Conservation (phyloP, 768 basidiomycete species). For the Macrolepiota albuminosa region DNA sequence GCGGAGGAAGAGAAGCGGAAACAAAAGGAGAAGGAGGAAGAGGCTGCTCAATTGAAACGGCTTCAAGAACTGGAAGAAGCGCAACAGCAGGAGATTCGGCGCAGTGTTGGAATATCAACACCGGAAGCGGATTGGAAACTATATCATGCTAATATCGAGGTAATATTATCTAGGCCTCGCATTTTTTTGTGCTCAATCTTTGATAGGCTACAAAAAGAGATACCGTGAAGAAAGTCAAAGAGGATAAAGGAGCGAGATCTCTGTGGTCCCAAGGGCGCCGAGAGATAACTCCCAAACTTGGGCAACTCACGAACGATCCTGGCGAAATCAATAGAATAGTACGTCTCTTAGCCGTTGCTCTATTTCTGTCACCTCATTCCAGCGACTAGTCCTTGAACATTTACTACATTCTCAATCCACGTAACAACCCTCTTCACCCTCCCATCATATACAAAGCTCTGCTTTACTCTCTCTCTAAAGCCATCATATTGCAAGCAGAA, state of each 20-base stretch:
- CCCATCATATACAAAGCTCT: constrained; percentile 70
- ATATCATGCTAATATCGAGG: constrained; percentile 51
- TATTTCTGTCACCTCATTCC: background rate
- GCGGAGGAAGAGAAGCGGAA: constrained; percentile 31
- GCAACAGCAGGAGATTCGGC: constrained; percentile 22
- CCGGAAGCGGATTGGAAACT: constrained; percentile 62
- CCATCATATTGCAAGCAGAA: constrained; percentile 88
- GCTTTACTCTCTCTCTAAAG: constrained; percentile 85
- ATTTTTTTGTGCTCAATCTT: background rate
- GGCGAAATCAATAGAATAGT: constrained; percentile 62
- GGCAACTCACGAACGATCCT: constrained; percentile 75
- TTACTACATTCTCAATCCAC: constrained; percentile 29
- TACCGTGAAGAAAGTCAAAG: constrained; percentile 62
- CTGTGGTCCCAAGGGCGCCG: constrained; percentile 67
- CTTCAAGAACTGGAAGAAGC: constrained; percentile 24
- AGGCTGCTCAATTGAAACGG: constrained; percentile 25
- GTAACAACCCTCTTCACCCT: constrained; percentile 24
- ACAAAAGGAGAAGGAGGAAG: constrained; percentile 37
- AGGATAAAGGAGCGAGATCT: constrained; percentile 45
- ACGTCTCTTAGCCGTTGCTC: constrained; percentile 24
- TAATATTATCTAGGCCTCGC: constrained; percentile 22
- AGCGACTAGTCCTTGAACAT: constrained; percentile 33
- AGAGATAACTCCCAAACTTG: constrained; percentile 81
- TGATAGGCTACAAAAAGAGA: constrained; percentile 59
- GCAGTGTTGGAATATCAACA: constrained; percentile 45